Evolutionary conservation across 2,329 filamentous ascomycete species (phyloP).

Genomic region (Emmonsia crescens): DNA sequence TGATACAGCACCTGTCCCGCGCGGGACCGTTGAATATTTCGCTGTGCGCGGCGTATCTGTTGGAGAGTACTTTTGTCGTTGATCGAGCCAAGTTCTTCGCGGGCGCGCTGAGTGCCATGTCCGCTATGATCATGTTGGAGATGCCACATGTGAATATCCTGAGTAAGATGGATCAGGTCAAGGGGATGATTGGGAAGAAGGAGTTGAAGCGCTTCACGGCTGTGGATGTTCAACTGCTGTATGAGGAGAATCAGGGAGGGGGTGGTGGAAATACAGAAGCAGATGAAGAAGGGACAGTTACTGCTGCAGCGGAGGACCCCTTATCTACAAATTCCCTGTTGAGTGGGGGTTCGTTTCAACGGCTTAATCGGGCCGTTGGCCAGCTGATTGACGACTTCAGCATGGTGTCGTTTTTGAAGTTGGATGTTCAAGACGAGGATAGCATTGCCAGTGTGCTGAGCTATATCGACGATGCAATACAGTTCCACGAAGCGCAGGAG

Average conservation of each 20-base stretch:
- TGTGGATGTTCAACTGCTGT: constrained; percentile 69
- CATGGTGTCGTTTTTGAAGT: constrained; percentile 89
- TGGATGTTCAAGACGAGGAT: constrained; percentile 85
- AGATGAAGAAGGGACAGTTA: constrained; percentile 34
- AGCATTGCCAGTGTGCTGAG: constrained; percentile 76
- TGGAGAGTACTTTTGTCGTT: constrained; percentile 91
- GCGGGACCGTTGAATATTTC: constrained; percentile 75
- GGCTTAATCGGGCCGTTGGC: constrained; percentile 77
- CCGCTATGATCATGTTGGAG: constrained; percentile 97
- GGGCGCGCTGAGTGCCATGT: constrained; percentile 92
- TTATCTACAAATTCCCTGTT: constrained; percentile 59
- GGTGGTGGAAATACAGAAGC: constrained; percentile 31
- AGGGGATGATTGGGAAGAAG: constrained; percentile 74
- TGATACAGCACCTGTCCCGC: constrained; percentile 71
- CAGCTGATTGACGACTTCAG: constrained; percentile 93
- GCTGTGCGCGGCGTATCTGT: constrained; percentile 84
- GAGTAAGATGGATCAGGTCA: constrained; percentile 95
- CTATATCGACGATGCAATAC: constrained; percentile 89
- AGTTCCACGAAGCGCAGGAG: constrained; percentile 88
- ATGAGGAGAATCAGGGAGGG: constrained; percentile 53
- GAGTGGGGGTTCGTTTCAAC: constrained; percentile 69
- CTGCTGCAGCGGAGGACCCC: constrained; percentile 49
- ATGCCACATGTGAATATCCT: constrained; percentile 93
- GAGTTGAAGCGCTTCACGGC: constrained; percentile 85
- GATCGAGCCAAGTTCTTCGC: constrained; percentile 97